Conservation (phyloP, 495 filamentous ascomycete genomes). For the Penicillium subrubescens region DNA sequence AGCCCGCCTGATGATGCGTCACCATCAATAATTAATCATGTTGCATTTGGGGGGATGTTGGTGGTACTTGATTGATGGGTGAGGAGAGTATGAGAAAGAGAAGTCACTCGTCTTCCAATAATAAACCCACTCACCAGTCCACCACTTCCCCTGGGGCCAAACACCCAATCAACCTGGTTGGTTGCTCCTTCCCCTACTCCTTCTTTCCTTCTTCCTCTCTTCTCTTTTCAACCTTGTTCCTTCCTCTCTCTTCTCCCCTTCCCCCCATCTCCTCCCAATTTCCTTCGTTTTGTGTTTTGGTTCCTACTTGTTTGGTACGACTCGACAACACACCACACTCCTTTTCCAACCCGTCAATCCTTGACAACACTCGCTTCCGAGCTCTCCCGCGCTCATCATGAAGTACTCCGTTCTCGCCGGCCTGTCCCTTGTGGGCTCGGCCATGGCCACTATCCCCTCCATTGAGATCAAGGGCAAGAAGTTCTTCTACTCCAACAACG, state of each 20-base stretch:
- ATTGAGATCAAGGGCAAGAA: constrained; percentile 61
- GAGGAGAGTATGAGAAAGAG: not conserved
- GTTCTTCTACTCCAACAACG: constrained; percentile 78
- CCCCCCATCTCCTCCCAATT: constrained; percentile 8
- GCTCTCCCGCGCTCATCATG: constrained; percentile 34
- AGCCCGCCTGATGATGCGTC: constrained; percentile 32
- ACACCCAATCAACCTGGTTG: constrained; percentile 3
- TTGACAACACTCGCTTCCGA: constrained; percentile 13
- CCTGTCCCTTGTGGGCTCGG: constrained; percentile 52
- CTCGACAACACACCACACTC: constrained; percentile 10
- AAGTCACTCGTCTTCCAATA: not conserved
- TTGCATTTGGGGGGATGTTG: not conserved
- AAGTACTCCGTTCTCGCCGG: constrained; percentile 52
- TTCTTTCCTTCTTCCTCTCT: constrained; percentile 15
- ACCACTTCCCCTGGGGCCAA: not conserved
- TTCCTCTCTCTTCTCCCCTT: constrained; percentile 6
- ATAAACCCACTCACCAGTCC: not conserved
- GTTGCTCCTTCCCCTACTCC: not conserved
- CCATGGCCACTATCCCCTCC: constrained; percentile 61
- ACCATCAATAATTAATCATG: not conserved
- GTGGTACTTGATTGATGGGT: not conserved
- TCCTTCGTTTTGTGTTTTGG: constrained; percentile 10
- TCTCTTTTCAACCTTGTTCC: constrained; percentile 19
- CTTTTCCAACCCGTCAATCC: constrained; percentile 7
- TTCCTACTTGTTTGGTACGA: constrained; percentile 6